phyloP scores from a whole-genome alignment of 768 basidiomycete species.

The Mycena galericulata region DNA sequence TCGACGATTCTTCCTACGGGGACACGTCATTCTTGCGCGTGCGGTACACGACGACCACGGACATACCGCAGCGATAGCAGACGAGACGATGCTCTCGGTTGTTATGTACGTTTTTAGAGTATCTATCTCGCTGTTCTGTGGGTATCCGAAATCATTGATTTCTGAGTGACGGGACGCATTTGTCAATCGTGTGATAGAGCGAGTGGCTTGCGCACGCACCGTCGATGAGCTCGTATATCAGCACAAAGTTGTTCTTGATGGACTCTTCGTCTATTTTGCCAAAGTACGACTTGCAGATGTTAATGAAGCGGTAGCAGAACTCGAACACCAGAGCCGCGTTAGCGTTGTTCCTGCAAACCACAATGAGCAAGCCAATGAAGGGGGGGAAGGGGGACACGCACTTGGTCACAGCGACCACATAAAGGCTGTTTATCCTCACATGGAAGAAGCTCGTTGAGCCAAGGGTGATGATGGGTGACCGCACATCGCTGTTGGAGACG shows the following conservation, averaged over 20 bases:
- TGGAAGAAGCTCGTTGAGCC: slow-evolving; percentile 99
- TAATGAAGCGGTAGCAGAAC: slow-evolving; percentile 96
- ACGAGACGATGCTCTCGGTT: slow-evolving; percentile 93
- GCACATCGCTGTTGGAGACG: slow-evolving; percentile 95
- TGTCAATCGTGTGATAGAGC: not conserved
- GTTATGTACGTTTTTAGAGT: slow-evolving; percentile 98
- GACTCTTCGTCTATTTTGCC: slow-evolving; percentile 98
- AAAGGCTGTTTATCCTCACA: slow-evolving; percentile 94
- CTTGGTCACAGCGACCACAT: slow-evolving; percentile 97
- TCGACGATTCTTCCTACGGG: slow-evolving; percentile 92
- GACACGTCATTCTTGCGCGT: not conserved
- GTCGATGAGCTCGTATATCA: slow-evolving; percentile 98
- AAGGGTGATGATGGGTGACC: slow-evolving; percentile 96
- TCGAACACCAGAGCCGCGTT: slow-evolving; percentile 99
- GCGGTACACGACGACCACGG: not conserved
- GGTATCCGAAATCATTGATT: slow-evolving; percentile 99
- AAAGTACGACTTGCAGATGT: slow-evolving; percentile 95
- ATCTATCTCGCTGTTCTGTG: slow-evolving; percentile 98
- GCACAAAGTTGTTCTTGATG: slow-evolving; percentile 98
- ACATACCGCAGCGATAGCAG: slow-evolving; percentile 84
- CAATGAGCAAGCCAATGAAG: slow-evolving; percentile 3
- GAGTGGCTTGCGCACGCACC: slow-evolving; percentile 65
- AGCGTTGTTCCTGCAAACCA: slow-evolving; percentile 82
- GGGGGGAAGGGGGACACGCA: slow-evolving; percentile 49
- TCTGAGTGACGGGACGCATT: slow-evolving; percentile 60